A percentile compares a stretch with the other conserved stretches of the same genome.
These are phyloP conservation scores for Ophiostoma tasmaniense DNA, from an alignment of 2,329 filamentous ascomycete species.

Conservation along the genomic window DNA sequence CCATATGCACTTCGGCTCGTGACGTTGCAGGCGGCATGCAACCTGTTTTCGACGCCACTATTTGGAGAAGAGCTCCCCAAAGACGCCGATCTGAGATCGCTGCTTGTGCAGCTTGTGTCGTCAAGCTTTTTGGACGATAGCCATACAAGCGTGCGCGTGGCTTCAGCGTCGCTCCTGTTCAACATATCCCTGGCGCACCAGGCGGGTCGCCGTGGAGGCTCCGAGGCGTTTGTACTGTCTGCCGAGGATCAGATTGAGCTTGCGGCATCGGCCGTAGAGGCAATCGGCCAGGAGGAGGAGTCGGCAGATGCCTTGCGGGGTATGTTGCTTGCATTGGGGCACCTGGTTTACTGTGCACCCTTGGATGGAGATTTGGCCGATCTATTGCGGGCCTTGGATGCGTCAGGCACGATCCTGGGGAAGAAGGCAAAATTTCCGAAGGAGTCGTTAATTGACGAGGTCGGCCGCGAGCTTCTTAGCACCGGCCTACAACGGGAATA, in stretches of 20 bases:
- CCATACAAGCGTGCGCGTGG: conserved; percentile 66
- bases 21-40: conserved; percentile 74
- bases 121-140: conserved; percentile 69
- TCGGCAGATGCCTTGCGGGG: conserved; percentile 69
- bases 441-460: conserved; percentile 49
- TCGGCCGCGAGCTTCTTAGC: conserved; percentile 43
- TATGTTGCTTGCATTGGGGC: conserved; percentile 65
- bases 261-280: conserved; percentile 71
- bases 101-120: conserved; percentile 62
- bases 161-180: conserved; percentile 74
- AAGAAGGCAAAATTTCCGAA: conserved; percentile 49
- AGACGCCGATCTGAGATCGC: conserved; percentile 41
- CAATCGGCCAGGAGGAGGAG: conserved; percentile 48
- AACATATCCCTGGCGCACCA: conserved; percentile 67
- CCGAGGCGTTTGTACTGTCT: conserved; percentile 34
- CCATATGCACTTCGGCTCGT: conserved; percentile 80
- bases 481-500: conserved; percentile 34
- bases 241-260: conserved; percentile 73
- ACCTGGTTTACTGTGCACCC: conserved; percentile 63
- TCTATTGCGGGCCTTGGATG: conserved; percentile 69
- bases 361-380: conserved; percentile 69
- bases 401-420: conserved; percentile 50
- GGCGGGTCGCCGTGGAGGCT: conserved; percentile 25
- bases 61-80: conserved; percentile 57
- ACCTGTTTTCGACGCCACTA: conserved; percentile 69